Evolutionary conservation across 176 grass and related monocot species (phyloP).

Genomic region (Miscanthus lutarioriparius): DNA sequence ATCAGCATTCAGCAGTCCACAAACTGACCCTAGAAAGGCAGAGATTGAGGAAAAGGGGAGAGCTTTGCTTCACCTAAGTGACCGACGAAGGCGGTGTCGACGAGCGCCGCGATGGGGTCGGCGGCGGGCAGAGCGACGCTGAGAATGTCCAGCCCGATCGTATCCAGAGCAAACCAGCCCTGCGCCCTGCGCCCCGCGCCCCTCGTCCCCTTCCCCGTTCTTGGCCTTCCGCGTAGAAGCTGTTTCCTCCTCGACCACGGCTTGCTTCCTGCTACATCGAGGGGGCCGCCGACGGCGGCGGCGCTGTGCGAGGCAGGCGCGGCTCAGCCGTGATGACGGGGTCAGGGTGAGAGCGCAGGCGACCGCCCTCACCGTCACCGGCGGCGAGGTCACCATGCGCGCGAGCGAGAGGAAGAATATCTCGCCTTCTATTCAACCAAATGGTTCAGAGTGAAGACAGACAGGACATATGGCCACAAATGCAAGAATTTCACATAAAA

Average conservation of each 20-base stretch:
- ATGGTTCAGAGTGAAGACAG: neutral
- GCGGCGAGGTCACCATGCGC: constrained; percentile 29
- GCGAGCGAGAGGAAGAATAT: neutral
- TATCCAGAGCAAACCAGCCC: constrained; percentile 33
- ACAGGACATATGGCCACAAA: too few species aligned
- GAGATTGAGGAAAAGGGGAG: too few species aligned
- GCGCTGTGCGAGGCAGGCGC: neutral
- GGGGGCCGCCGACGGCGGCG: neutral
- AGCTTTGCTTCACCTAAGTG: too few species aligned
- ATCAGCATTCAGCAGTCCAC: too few species aligned
- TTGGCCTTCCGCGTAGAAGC: neutral
- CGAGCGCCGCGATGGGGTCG: too few species aligned
- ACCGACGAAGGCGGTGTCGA: too few species aligned
- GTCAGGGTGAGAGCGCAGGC: neutral
- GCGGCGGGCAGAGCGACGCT: too few species aligned
- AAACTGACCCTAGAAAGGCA: too few species aligned
- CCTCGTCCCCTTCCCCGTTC: neutral
- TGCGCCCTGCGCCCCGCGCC: too few species aligned
- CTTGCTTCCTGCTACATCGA: constrained; percentile 36
- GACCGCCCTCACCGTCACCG: constrained; percentile 20
- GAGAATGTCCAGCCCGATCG: neutral
- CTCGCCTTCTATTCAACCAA: neutral
- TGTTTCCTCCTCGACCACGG: constrained; percentile 2
- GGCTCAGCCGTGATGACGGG: neutral
- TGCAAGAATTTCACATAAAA: too few species aligned